Percentiles rank a stretch among this genome's conserved stretches.
These are phyloP conservation scores for Paraurostyla sp. DNA, from an alignment of 73 alveolate species.

Conservation along the genomic window DNA sequence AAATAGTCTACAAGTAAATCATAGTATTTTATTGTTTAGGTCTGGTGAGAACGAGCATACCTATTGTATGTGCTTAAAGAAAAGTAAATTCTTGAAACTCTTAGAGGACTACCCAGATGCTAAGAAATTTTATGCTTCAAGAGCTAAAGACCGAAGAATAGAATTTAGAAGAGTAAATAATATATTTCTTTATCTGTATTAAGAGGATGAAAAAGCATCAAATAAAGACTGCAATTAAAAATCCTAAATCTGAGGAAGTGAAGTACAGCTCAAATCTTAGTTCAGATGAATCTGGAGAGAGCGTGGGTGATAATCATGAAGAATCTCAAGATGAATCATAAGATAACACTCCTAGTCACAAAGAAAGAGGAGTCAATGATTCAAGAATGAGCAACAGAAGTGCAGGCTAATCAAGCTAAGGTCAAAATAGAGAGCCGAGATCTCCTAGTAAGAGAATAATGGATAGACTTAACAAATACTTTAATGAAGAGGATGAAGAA, in stretches of 20 bases:
- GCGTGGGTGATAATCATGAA: slow-evolving; percentile 8
- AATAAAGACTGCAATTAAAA: not conserved
- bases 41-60: slow-evolving; percentile 59
- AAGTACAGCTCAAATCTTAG: not conserved
- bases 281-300: slow-evolving; percentile 44
- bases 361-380: not conserved
- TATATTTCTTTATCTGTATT: not conserved
- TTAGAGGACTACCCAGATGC: slow-evolving; percentile 63
- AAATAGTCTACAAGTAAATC: slow-evolving; percentile 60
- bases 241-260: not conserved
- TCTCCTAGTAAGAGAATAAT: not conserved
- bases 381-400: slow-evolving; percentile 3
- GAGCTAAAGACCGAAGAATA: slow-evolving; percentile 64
- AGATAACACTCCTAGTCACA: not conserved
- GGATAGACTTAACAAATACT: not conserved
- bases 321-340: slow-evolving; percentile 38
- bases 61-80: slow-evolving; percentile 61
- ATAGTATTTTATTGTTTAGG: not conserved
- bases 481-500: slow-evolving; percentile 43
- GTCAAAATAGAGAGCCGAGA: not conserved
- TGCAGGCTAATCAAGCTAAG: not conserved
- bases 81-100: slow-evolving; percentile 30
- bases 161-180: slow-evolving; percentile 65
- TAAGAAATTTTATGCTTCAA: slow-evolving; percentile 13
- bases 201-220: slow-evolving; percentile 58